These are phyloP conservation scores for Corylus heterophylla DNA, from an alignment of 306 rosid species.

Conservation along the genomic window DNA sequence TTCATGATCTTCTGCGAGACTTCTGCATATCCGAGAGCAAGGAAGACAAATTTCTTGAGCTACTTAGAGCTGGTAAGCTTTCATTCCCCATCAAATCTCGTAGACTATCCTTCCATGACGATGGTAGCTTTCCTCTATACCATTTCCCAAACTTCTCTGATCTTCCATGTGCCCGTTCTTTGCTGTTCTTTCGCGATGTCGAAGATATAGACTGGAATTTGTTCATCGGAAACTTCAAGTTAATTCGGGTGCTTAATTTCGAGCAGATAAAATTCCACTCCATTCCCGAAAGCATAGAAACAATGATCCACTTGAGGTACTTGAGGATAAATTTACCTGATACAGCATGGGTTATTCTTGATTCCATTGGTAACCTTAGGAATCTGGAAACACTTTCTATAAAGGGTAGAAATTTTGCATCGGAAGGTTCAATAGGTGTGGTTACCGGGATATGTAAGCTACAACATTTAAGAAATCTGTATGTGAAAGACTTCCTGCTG, in stretches of 20 bases:
- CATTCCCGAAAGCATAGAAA: background rate
- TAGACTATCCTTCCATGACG: background rate
- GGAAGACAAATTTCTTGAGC: background rate
- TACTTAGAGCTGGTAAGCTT: background rate
- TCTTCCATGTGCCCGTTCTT: background rate
- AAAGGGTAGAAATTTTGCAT: background rate
- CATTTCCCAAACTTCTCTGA: too few relatives aligned
- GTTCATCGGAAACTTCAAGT: background rate
- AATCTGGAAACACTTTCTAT: background rate
- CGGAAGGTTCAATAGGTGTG: rapidly evolving
- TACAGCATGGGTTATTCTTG: background rate
- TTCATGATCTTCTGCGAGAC: background rate
- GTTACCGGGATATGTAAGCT: background rate
- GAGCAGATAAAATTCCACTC: background rate
- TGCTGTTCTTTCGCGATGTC: background rate
- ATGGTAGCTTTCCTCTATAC: too few relatives aligned
- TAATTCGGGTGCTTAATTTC: background rate
- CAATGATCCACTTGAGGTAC: background rate
- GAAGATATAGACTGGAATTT: background rate
- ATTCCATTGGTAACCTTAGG: background rate
- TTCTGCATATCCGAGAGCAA: background rate
- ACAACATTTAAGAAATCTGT: background rate
- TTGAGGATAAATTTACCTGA: background rate
- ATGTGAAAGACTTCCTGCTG: background rate
- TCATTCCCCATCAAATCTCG: background rate